Percentiles rank a stretch among this genome's conserved stretches.
phyloP scores from a whole-genome alignment of 2,329 filamentous ascomycete genomes.

The Clathrospora elynae region DNA sequence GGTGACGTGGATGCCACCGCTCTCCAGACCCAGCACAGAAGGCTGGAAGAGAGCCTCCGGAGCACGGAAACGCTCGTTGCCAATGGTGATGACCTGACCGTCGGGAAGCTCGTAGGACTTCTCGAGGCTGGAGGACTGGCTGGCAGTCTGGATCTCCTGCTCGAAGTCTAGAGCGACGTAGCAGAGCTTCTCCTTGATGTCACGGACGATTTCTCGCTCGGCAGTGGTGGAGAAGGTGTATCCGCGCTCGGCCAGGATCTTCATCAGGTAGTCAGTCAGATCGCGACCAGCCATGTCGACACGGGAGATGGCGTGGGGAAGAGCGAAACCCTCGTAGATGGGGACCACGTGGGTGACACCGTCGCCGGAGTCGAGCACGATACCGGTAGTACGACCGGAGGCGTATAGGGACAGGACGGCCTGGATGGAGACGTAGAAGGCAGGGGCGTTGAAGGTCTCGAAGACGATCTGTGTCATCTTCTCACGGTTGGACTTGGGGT shows the following conservation, averaged over 20 bases:
- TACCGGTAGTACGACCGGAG: slow-evolving; percentile 99
- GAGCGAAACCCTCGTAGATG: slow-evolving; percentile 99
- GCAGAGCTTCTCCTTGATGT: slow-evolving; percentile 99
- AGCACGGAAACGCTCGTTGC: slow-evolving; percentile 99
- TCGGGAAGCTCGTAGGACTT: slow-evolving; percentile 99
- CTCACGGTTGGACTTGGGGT: slow-evolving; percentile 99
- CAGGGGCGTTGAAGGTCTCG: slow-evolving; percentile 99
- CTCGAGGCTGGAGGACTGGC: slow-evolving; percentile 98
- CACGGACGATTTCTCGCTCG: slow-evolving; percentile 99
- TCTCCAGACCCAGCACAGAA: slow-evolving; percentile 96
- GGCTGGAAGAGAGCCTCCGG: slow-evolving; percentile 99
- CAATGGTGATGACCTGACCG: slow-evolving; percentile 99
- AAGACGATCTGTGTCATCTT: slow-evolving; percentile 99
- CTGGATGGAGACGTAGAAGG: slow-evolving; percentile 99
- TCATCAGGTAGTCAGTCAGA: slow-evolving; percentile 99
- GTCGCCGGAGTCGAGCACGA: slow-evolving; percentile 99
- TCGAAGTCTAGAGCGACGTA: slow-evolving; percentile 99
- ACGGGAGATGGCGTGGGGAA: slow-evolving; percentile 99
- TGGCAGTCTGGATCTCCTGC: slow-evolving; percentile 99
- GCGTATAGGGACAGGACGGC: slow-evolving; percentile 99
- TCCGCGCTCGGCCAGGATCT: slow-evolving; percentile 98
- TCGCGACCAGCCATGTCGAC: slow-evolving; percentile 99
- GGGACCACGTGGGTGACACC: slow-evolving; percentile 99
- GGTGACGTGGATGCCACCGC: slow-evolving; percentile 98
- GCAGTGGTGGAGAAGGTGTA: slow-evolving; percentile 99